A percentile compares a stretch with the other conserved stretches of the same genome.
These are phyloP conservation scores for Circinella umbellata DNA, from an alignment of 371 early-diverging fungal genomes.

Conservation along the genomic window DNA sequence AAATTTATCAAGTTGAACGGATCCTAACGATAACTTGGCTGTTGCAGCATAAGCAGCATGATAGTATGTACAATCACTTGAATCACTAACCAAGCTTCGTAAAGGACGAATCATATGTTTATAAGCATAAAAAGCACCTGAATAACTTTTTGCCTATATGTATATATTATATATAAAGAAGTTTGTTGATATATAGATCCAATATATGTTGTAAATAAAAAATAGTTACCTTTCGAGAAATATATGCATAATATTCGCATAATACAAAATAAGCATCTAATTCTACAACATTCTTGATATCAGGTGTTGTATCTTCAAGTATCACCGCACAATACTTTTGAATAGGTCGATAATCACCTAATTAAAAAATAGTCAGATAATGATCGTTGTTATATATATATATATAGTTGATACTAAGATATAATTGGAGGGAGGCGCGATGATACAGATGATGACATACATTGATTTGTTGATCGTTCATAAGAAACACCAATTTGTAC, in stretches of 20 bases:
- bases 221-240: conserved; percentile 35
- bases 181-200: too few relatives aligned
- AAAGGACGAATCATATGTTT: conserved; percentile 34
- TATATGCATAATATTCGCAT: conserved; percentile 48
- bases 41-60: conserved; percentile 37
- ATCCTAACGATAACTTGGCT: conserved; percentile 35
- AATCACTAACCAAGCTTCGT: conserved; percentile 11
- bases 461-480: conserved; percentile 31
- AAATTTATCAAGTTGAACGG: conserved; percentile 40
- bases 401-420: too few relatives aligned
- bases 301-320: conserved; percentile 20
- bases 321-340: conserved; percentile 29
- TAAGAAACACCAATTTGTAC: conserved; percentile 38
- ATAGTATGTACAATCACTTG: conserved; percentile 25
- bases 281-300: conserved; percentile 24
- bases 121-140: conserved; percentile 34
- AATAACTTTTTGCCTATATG: conserved; percentile 31
- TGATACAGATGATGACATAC: conserved; percentile 19
- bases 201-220: neutral
- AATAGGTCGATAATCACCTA: conserved; percentile 29
- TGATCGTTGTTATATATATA: too few relatives aligned
- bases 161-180: too few relatives aligned
- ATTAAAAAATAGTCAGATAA: too few relatives aligned
- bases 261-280: conserved; percentile 40
- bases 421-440: neutral